phyloP scores from a whole-genome alignment of 2,329 filamentous ascomycete genomes.

The Stenocarpella maydis region DNA sequence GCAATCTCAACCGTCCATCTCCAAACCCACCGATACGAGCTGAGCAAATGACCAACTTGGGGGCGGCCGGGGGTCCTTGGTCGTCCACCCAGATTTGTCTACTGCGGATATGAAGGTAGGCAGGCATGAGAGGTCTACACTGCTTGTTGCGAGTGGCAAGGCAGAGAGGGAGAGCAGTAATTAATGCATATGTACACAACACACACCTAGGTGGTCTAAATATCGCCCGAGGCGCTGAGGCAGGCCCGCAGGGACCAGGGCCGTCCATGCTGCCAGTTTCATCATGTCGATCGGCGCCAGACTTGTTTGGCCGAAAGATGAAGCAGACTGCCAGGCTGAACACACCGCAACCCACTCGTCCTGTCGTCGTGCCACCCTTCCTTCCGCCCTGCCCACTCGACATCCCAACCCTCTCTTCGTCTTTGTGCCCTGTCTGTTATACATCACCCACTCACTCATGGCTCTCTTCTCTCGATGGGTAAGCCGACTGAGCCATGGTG shows the following conservation, averaged over 20 bases:
- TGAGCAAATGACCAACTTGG: conserved; percentile 13
- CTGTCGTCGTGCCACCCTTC: conserved; percentile 3
- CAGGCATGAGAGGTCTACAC: no score
- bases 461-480: no score
- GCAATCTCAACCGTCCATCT: conserved; percentile 12
- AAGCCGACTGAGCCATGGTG: no score
- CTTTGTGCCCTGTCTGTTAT: not conserved
- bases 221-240: not conserved
- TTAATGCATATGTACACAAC: not conserved
- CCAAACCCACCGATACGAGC: conserved; percentile 8
- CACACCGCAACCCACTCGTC: not conserved
- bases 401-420: not conserved
- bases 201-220: no score
- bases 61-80: not conserved
- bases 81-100: not conserved
- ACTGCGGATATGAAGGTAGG: no score
- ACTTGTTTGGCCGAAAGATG: conserved; percentile 30
- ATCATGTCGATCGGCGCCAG: conserved; percentile 23
- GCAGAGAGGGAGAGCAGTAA: not conserved
- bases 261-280: conserved; percentile 23
- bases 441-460: not conserved
- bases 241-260: conserved; percentile 13
- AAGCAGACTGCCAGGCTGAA: conserved; percentile 11
- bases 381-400: not conserved
- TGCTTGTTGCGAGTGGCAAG: not conserved